Percentiles rank a stretch among this genome's conserved stretches.
phyloP scores from a whole-genome alignment of 148 eudicot species.

The Persicaria maculosa region DNA sequence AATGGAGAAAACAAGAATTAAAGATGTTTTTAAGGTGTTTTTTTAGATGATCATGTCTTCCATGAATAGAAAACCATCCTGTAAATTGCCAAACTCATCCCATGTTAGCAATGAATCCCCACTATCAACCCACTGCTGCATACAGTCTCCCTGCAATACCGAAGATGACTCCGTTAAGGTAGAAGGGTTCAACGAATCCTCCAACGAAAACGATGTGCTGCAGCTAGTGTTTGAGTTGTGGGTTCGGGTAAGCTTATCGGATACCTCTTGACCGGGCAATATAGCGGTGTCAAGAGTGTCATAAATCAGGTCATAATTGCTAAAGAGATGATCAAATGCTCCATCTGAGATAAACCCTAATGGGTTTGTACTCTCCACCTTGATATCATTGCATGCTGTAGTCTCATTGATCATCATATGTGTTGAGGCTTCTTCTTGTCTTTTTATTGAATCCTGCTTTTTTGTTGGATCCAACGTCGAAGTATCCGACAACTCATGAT shows the following conservation, averaged over 20 bases:
- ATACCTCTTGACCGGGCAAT: neutral
- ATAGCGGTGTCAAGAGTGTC: neutral
- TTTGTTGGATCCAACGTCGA: neutral
- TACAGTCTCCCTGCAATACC: slow-evolving; percentile 15
- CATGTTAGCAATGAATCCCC: slow-evolving; percentile 37
- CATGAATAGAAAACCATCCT: slow-evolving; percentile 25
- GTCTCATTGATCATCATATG: neutral
- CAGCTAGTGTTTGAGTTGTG: slow-evolving; percentile 3
- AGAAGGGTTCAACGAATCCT: neutral
- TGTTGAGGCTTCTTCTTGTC: slow-evolving; percentile 3
- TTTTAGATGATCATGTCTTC: slow-evolving; percentile 7
- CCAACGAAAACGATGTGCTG: neutral
- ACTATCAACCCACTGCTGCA: slow-evolving; percentile 34
- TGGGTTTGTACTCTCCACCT: neutral
- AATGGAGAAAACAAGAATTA: neutral
- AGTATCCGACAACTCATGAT: neutral
- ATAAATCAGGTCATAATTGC: slow-evolving; percentile 8
- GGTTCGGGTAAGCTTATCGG: neutral
- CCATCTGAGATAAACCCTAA: slow-evolving; percentile 3
- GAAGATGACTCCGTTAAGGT: slow-evolving; percentile 7
- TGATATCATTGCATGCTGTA: neutral
- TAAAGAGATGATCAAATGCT: slow-evolving; percentile 6
- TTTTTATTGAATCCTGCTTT: neutral
- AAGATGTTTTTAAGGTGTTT: neutral
- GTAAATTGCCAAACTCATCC: slow-evolving; percentile 28